Evolutionary conservation across 768 basidiomycete species (phyloP).

Genomic region (Trametes villosa): DNA sequence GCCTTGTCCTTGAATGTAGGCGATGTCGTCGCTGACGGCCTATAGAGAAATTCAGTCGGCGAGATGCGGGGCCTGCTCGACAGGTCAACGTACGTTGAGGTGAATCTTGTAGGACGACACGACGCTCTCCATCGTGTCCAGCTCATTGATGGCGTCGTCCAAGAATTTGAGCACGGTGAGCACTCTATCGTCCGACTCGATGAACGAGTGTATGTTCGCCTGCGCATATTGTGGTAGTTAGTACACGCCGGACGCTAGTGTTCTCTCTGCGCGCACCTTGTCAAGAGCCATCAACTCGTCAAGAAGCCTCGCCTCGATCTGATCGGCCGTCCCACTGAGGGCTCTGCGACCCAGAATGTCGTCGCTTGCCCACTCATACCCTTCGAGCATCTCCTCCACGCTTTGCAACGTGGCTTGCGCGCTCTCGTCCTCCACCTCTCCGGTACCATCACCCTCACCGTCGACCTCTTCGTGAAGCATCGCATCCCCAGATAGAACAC

Average conservation of each 20-base stretch:
- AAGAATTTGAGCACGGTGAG: constrained; percentile 83
- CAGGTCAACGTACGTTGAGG: constrained; percentile 69
- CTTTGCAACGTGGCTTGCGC: constrained; percentile 83
- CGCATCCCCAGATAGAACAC: constrained; percentile 55
- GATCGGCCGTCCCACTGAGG: constrained; percentile 77
- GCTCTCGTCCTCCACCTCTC: constrained; percentile 50
- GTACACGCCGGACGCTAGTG: neutral
- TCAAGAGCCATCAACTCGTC: constrained; percentile 94
- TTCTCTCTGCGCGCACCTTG: constrained; percentile 57
- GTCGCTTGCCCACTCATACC: constrained; percentile 94
- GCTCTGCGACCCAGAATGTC: constrained; percentile 70
- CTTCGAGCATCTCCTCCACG: constrained; percentile 98
- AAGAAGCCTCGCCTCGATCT: constrained; percentile 86
- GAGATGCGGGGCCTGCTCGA: too few relatives aligned
- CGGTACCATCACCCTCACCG: constrained; percentile 50
- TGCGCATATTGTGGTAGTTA: constrained; percentile 33
- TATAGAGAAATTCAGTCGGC: constrained; percentile 34
- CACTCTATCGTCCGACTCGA: constrained; percentile 94
- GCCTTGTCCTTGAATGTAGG: constrained; percentile 94
- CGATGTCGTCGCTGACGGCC: constrained; percentile 95
- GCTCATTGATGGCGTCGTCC: constrained; percentile 85
- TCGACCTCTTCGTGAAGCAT: constrained; percentile 43
- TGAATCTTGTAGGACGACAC: constrained; percentile 96
- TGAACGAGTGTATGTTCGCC: constrained; percentile 97
- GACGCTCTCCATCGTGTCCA: constrained; percentile 88